Conservation (phyloP, 2,329 filamentous ascomycete genomes). For the Ophiosphaerella narmari region DNA sequence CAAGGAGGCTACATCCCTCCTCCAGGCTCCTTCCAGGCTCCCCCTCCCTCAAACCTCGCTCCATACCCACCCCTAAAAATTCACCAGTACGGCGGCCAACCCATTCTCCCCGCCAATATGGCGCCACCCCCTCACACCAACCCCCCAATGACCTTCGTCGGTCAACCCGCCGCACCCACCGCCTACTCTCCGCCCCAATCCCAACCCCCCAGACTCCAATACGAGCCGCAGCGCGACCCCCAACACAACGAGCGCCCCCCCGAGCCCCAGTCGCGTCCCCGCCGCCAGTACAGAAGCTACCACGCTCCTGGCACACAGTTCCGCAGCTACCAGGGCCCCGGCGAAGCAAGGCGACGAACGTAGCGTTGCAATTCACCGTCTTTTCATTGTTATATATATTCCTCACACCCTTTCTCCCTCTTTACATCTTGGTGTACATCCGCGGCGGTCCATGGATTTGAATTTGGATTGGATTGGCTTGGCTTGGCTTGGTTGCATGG, state of each 20-base stretch:
- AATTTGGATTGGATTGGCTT: too few species aligned
- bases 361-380: constrained; percentile 6
- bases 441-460: too few species aligned
- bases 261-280: constrained; percentile 31
- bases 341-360: constrained; percentile 27
- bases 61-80: constrained; percentile 42
- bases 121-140: constrained; percentile 33
- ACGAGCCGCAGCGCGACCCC: constrained; percentile 23
- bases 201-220: constrained; percentile 21
- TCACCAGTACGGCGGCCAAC: constrained; percentile 47
- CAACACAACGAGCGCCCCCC: constrained; percentile 15
- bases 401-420: not conserved
- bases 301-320: constrained; percentile 43
- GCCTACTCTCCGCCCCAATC: constrained; percentile 27
- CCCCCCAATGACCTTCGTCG: constrained; percentile 16
- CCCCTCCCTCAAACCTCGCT: constrained; percentile 28
- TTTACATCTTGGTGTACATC: not conserved
- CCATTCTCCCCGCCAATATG: constrained; percentile 46
- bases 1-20: constrained; percentile 39
- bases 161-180: constrained; percentile 12
- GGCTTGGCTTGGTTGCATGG: too few species aligned
- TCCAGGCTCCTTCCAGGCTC: constrained; percentile 40
- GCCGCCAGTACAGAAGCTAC: constrained; percentile 37
- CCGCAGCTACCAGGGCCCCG: constrained; percentile 38
- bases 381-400: not conserved